Base-by-base conservation (phyloP, 352 stramenopile species). In the Globisporangium carolinianum region DNA sequence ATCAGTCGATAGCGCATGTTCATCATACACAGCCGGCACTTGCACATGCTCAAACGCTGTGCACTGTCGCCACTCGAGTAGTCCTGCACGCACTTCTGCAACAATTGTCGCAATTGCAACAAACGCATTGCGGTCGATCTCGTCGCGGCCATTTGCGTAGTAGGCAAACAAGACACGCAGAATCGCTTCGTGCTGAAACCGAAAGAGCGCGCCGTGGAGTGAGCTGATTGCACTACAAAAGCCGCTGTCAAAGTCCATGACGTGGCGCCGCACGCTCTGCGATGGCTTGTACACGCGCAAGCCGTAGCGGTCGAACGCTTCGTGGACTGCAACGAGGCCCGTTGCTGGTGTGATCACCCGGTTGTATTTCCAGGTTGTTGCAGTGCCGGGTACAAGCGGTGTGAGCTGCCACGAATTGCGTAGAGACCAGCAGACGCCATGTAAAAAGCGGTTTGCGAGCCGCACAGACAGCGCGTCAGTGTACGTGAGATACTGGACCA, bases 91-190 rank as follows among this genome's bases (percentile, higher is more conserved):
- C 15, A 89, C 68, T 57, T 89, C 79, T 51, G 82, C 71, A 24
- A 87, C 75, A 49, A 77, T 57, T 0, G 76, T 89, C 18, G 79
- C 68, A 32, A 89, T 79, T 54, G 86, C 75, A n/a, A 86, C 47
- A 49, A 87, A 89, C 6, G 60, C 64, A 15, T 53, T 50, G 53
- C 64, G 67, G 18, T 74, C 60, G 38, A 87, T 83, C 48, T 82
- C 69, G 5, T 69, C 38, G 43, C 70, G 0, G 5, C 6, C 0
- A 38, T 36, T 18, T 4, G 72, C 47, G 17, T 78, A 64, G 24
- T 66, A 82, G 4, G 32, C 51, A 50, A 87, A 86, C 51, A 87
- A 47, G 6, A 51, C 52, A 18, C 57, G 62, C 11, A 89, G 57
- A 4, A 81, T 32, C 0, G 68, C 50, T 49, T 87, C 75, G 47